Conservation (phyloP, 202 grass and related monocot species). For the Eragrostis tef region DNA sequence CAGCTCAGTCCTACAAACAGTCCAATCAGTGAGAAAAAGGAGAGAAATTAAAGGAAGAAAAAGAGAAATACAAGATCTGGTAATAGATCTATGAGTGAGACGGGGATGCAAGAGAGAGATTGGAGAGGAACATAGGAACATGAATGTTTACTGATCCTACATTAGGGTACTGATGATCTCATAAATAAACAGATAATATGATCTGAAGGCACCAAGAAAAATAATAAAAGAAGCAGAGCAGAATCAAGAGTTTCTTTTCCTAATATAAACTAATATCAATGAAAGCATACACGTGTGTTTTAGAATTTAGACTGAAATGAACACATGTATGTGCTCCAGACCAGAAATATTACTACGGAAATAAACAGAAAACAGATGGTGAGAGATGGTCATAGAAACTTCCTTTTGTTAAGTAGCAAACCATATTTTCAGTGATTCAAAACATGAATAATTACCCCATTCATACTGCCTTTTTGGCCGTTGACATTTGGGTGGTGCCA, state of each 20-base stretch:
- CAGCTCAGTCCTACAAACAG: slow-evolving; percentile 40
- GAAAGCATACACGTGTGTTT: not conserved
- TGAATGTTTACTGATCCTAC: not conserved
- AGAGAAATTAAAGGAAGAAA: not conserved
- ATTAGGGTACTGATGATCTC: slow-evolving; percentile 1
- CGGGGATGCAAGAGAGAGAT: not conserved
- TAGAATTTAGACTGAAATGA: not conserved
- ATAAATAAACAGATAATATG: not conserved
- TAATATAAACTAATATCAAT: not conserved
- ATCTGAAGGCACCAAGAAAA: not conserved
- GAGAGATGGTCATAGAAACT: not conserved
- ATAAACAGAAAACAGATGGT: not conserved
- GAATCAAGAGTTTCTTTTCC: not conserved
- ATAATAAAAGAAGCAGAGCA: not conserved
- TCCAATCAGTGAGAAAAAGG: slow-evolving; percentile 42
- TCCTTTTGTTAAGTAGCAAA: not conserved
- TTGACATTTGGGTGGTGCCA: slow-evolving; percentile 46
- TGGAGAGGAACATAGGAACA: not conserved
- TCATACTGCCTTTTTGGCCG: slow-evolving; percentile 5
- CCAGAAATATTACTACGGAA: not conserved
- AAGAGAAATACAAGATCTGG: slow-evolving; percentile 25
- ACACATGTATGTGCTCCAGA: not conserved
- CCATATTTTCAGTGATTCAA: slow-evolving; percentile 18
- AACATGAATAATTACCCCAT: slow-evolving; percentile 5
- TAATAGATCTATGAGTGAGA: slow-evolving; percentile 20